phyloP scores from a whole-genome alignment of 148 eudicot species.

The Vaccinium myrtillus region DNA sequence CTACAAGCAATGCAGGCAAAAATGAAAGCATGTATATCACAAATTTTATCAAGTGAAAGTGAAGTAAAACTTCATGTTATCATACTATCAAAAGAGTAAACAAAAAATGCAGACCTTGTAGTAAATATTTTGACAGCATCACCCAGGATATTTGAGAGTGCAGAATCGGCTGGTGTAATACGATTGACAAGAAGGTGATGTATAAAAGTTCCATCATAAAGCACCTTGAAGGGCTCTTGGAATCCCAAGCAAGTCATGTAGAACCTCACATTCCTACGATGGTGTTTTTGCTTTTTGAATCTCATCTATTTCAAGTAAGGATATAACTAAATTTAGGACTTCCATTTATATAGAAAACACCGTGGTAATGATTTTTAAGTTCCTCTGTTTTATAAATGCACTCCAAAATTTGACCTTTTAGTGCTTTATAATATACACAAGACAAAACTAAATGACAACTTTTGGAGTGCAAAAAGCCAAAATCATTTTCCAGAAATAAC shows the following conservation, averaged over 20 bases:
- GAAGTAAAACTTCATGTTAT: background rate
- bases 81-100: background rate
- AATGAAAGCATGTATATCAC: background rate
- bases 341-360: background rate
- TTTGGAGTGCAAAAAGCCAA: no score
- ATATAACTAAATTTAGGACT: background rate
- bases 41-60: background rate
- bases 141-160: slow-evolving; percentile 51
- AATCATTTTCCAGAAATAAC: no score
- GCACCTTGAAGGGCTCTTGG: slow-evolving; percentile 78
- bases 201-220: slow-evolving; percentile 87
- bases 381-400: no score
- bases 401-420: no score
- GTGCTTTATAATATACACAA: no score
- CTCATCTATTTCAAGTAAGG: slow-evolving; percentile 44
- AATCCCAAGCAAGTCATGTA: slow-evolving; percentile 81
- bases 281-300: slow-evolving; percentile 76
- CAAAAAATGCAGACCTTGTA: slow-evolving; percentile 43
- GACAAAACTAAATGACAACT: no score
- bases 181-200: slow-evolving; percentile 60
- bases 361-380: no score
- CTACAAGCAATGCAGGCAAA: slow-evolving; percentile 26
- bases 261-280: slow-evolving; percentile 60
- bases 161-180: slow-evolving; percentile 56
- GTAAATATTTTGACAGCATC: slow-evolving; percentile 75